Conservation (phyloP, 352 stramenopile genomes). For the Globisporangium sylvaticum region DNA sequence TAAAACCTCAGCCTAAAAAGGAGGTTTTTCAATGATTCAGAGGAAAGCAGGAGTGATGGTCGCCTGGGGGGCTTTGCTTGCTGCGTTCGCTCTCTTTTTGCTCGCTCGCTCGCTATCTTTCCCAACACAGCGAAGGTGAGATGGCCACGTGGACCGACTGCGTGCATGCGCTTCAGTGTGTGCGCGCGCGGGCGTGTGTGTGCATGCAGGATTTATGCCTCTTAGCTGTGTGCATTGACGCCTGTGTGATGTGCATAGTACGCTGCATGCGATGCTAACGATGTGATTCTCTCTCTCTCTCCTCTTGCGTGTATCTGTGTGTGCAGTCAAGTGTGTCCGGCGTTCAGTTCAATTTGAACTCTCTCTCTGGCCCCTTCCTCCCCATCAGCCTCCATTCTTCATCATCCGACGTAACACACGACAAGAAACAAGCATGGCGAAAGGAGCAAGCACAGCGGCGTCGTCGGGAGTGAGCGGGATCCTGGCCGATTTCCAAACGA, state of each 20-base stretch:
- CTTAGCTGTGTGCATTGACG: not conserved
- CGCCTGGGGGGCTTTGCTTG: not conserved
- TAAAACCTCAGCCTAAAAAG: not conserved
- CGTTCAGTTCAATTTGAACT: not conserved
- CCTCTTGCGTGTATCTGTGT: not conserved
- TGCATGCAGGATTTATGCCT: not conserved
- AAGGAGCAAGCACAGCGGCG: constrained; percentile 28
- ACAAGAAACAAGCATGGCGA: constrained; percentile 6
- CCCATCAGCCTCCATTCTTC: not conserved
- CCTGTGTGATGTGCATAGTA: not conserved
- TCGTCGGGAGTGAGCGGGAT: constrained; percentile 41
- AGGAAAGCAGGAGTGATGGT: not conserved
- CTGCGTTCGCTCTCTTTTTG: not conserved
- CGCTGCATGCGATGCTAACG: not conserved
- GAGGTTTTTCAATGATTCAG: not conserved
- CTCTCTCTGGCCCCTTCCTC: constrained; percentile 1
- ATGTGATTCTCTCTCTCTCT: not conserved
- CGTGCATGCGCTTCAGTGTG: not conserved
- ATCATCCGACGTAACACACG: not conserved
- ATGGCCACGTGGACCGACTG: constrained; percentile 12
- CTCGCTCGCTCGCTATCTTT: constrained; percentile 20
- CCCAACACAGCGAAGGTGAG: constrained; percentile 14
- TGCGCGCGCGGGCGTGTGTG: not conserved
- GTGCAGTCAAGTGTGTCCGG: constrained; percentile 4
- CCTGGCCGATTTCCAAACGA: constrained; percentile 54